Base-by-base conservation (phyloP, 169 alveolate genomes). In the Hammondia hammondi region DNA sequence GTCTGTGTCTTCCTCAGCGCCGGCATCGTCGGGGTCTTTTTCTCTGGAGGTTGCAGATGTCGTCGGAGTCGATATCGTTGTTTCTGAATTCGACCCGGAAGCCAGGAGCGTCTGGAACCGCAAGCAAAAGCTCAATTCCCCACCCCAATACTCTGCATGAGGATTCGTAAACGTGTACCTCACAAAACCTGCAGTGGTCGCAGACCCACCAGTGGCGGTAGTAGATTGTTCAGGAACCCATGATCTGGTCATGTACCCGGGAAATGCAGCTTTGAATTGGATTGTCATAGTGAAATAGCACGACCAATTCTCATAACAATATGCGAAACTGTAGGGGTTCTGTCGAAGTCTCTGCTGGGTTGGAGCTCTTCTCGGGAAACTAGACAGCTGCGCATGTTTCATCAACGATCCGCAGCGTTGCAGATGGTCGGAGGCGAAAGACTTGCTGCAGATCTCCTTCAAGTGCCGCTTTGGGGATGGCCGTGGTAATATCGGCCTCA, bases 131-230 rank as follows among this genome's bases (percentile, higher is more conserved):
- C 56, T 77, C 56, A 32, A 0, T 0, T 5, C 87, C 29, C 87
- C 85, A 2, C 32, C 46, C 48, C 27, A n/a, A 17, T 12, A 24
- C 7, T 77, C 87, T 6, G 87, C 87, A 7, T 43, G 87, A 39
- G 87, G 87, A 39, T 77, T 77, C 45, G 87, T 77, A 39, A 77
- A 77, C 48, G 87, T 77, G 87, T 77, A 77, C 27, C 32, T 77
- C 48, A 17, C 48, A 19, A 29, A 14, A 9, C 3, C 48, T 2
- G 48, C 87, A 0, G 19, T 1, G 29, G 43, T 12, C 6, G 19
- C 45, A 4, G 9, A 5, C 87, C 27, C 87, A 67, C 35, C n/a
- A 9, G 21, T 29, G 32, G 24, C 32, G 27, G 39, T 6, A 24
- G 45, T 17, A 43, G 56, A 77, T 6, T 12, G 27, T 32, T 39